Evolutionary conservation across 2,329 filamentous ascomycete species (phyloP).

Genomic region (Alternaria sp.): DNA sequence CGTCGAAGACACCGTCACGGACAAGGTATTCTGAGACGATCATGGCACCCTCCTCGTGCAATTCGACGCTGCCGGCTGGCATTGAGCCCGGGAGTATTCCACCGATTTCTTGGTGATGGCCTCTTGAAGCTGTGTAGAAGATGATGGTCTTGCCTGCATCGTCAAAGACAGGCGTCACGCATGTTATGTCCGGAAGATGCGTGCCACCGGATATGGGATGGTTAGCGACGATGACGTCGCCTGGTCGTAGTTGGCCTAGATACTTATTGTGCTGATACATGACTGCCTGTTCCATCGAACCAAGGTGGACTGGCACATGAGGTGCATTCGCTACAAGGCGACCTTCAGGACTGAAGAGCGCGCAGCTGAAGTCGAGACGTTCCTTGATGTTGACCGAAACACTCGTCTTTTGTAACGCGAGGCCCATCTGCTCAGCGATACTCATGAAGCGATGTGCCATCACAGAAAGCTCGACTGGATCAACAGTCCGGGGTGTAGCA

Average conservation of each 20-base stretch:
- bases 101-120: slow-evolving; percentile 40
- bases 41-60: slow-evolving; percentile 57
- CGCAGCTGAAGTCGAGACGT: slow-evolving; percentile 35
- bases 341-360: slow-evolving; percentile 30
- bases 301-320: slow-evolving; percentile 36
- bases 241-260: slow-evolving; percentile 24
- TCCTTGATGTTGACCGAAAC: slow-evolving; percentile 37
- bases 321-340: slow-evolving; percentile 35
- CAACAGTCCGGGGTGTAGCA: neutral
- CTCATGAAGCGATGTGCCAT: slow-evolving; percentile 33
- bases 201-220: slow-evolving; percentile 38
- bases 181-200: slow-evolving; percentile 39
- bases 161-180: slow-evolving; percentile 35
- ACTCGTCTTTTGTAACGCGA: slow-evolving; percentile 28
- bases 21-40: slow-evolving; percentile 53
- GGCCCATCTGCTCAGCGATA: slow-evolving; percentile 37
- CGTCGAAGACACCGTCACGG: slow-evolving; percentile 24
- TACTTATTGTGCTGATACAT: slow-evolving; percentile 32
- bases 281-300: slow-evolving; percentile 35
- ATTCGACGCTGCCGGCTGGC: slow-evolving; percentile 54
- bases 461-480: slow-evolving; percentile 15
- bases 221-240: slow-evolving; percentile 38
- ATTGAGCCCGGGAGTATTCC: slow-evolving; percentile 44
- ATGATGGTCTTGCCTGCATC: slow-evolving; percentile 24
- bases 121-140: slow-evolving; percentile 38